Percentiles rank a stretch among this genome's conserved stretches.
Evolutionary conservation across 2,329 filamentous ascomycete genomes (phyloP).

Genomic region (Chrysoporthe puriensis): DNA sequence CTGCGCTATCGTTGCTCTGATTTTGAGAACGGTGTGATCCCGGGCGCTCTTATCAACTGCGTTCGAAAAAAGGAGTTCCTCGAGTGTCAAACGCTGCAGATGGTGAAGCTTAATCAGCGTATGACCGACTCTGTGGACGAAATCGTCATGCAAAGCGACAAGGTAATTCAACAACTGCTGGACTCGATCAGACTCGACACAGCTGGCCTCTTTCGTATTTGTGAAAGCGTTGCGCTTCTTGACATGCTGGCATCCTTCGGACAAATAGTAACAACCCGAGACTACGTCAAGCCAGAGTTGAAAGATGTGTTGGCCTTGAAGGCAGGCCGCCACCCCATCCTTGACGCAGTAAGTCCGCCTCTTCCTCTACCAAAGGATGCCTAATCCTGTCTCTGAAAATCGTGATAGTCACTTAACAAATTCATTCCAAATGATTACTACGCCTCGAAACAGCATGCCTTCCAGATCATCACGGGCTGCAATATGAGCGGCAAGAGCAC

Average conservation of each 20-base stretch:
- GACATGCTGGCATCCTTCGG: constrained; percentile 85
- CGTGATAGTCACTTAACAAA: constrained; percentile 50
- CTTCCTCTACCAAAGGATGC: constrained; percentile 10
- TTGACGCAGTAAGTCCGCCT: constrained; percentile 57
- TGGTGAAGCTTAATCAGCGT: constrained; percentile 79
- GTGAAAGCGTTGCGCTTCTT: constrained; percentile 82
- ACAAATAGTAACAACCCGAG: constrained; percentile 70
- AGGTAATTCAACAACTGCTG: constrained; percentile 72
- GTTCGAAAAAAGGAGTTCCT: constrained; percentile 73
- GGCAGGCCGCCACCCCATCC: constrained; percentile 69
- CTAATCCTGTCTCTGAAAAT: constrained; percentile 68
- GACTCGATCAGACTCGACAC: constrained; percentile 72
- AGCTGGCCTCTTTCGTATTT: constrained; percentile 77
- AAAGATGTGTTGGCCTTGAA: constrained; percentile 68
- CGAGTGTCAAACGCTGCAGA: constrained; percentile 84
- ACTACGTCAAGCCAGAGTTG: constrained; percentile 67
- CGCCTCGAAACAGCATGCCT: constrained; percentile 76
- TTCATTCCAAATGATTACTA: constrained; percentile 93
- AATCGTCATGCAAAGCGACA: constrained; percentile 80
- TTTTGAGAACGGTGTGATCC: constrained; percentile 62
- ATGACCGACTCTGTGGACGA: constrained; percentile 83
- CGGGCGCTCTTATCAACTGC: constrained; percentile 76
- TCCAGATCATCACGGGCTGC: constrained; percentile 92
- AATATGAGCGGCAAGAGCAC: constrained; percentile 99
- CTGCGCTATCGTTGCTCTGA: constrained; percentile 67